These are phyloP conservation scores for Trametes cinnabarina DNA, from an alignment of 768 basidiomycete genomes.

Conservation along the genomic window DNA sequence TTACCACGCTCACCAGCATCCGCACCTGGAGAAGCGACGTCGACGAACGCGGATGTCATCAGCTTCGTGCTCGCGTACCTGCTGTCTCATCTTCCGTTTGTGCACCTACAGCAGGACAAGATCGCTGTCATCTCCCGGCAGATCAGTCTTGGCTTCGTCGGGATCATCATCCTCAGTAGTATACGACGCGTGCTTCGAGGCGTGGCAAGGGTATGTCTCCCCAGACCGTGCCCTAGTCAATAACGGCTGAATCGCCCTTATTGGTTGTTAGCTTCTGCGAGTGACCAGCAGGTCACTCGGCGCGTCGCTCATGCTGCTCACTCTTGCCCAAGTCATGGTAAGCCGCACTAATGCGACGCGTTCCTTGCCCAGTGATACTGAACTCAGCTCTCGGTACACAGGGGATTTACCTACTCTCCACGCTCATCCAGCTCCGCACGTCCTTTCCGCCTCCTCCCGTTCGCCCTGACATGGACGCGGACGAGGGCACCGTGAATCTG, in stretches of 20 bases:
- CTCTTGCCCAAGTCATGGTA: constrained; percentile 84
- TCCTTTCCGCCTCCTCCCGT: constrained; percentile 67
- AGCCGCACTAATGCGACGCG: background rate
- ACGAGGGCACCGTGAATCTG: constrained; percentile 41
- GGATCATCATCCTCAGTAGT: constrained; percentile 71
- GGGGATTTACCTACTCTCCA: constrained; percentile 83
- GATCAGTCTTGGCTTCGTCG: constrained; percentile 68
- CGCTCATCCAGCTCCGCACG: constrained; percentile 76
- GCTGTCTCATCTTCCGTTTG: constrained; percentile 38
- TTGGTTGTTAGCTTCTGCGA: constrained; percentile 49
- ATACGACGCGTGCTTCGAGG: constrained; percentile 68
- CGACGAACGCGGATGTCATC: constrained; percentile 35
- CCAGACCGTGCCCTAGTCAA: too few species aligned
- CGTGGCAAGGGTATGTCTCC: constrained; percentile 52
- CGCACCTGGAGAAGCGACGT: constrained; percentile 4
- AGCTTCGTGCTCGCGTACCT: constrained; percentile 42
- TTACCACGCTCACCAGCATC: constrained; percentile 30
- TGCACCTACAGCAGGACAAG: constrained; percentile 32
- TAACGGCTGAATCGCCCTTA: background rate
- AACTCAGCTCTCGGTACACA: constrained; percentile 26
- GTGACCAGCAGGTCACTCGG: constrained; percentile 68
- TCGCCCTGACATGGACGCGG: constrained; percentile 20
- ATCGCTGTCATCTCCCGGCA: constrained; percentile 48
- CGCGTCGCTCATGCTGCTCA: constrained; percentile 72
- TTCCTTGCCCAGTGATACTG: too few species aligned